phyloP scores from a whole-genome alignment of 148 eudicot species.

The Hydrangea macrophylla region DNA sequence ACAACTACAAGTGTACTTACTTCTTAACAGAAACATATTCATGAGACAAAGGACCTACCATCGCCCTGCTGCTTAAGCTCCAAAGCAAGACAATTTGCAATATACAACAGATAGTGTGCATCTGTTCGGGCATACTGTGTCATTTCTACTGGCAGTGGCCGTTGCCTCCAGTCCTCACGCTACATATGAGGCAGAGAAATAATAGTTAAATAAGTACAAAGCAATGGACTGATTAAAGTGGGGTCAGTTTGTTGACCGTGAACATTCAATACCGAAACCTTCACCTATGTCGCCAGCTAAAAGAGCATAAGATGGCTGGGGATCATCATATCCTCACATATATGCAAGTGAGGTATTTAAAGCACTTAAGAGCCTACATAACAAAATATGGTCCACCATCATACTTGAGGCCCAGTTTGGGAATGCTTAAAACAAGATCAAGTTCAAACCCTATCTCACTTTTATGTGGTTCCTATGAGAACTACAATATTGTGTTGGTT shows the following conservation, averaged over 20 bases:
- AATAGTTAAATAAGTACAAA: background rate
- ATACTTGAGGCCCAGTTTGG: too few species aligned
- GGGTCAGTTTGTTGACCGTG: background rate
- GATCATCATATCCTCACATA: background rate
- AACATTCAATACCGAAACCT: background rate
- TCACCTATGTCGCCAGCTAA: background rate
- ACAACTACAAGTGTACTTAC: too few species aligned
- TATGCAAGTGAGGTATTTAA: background rate
- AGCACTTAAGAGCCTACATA: background rate
- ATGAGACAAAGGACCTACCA: constrained; percentile 32
- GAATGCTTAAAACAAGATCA: too few species aligned
- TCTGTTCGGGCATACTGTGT: constrained; percentile 78
- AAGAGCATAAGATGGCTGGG: background rate
- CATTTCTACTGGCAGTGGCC: constrained; percentile 86
- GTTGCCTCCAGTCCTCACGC: constrained; percentile 99
- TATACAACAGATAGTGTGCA: constrained; percentile 86
- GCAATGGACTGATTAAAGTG: background rate
- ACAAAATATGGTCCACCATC: too few species aligned
- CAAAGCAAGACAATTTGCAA: constrained; percentile 63
- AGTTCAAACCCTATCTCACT: too few species aligned
- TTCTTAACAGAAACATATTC: background rate
- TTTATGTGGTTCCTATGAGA: too few species aligned
- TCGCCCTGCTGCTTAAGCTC: constrained; percentile 57
- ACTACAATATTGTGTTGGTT: too few species aligned
- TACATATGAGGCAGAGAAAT: constrained; percentile 26